Base-by-base conservation (phyloP, 805 yeast genomes). In the Naumovozyma baii region DNA sequence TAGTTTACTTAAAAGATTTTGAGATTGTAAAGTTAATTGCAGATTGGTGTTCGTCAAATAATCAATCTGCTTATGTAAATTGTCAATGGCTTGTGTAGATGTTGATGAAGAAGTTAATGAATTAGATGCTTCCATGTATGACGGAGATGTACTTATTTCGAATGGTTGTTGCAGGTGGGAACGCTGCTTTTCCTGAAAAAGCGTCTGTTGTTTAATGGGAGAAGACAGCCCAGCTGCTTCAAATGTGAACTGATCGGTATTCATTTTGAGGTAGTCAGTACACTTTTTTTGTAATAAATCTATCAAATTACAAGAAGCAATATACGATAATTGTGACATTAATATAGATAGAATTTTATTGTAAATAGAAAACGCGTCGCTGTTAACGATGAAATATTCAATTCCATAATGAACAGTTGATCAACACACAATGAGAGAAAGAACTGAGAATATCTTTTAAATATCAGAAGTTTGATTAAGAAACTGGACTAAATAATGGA, bases 1-100 rank as follows among this genome's bases (percentile, higher is more conserved):
- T 8, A 64, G 53, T 47, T 73, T 74, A 47, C 73, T 65, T 34
- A 74, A 62, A 40, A 78, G 78, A 36, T 76, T 76, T 29, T 67
- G 67, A 5, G 62, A 57, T 42, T 66, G 69, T 3, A 48, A 60
- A 39, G 61, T 70, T 29, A 61, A 45, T 32, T 62, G 58, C 17
- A 64, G 33, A 36, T 63, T 60, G 10, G 67, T 62, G 4, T 47
- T 49, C 9, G 65, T 78, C 39, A 80, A 64, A 10, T 70, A 62
- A 52, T 79, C 86, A 25, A 79, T 73, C 39, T 68, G 64, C 9
- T 51, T 49, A 37, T 72, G 74, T 9, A 73, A 50, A 2, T 63
- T 49, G 34, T 68, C 74, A 37, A 72, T 69, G 32, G 68, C 65
- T 46, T 57, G 59, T 17, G 63, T 44, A 8, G 31, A 29, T 12